phyloP scores from a whole-genome alignment of 768 basidiomycete genomes.

The Hysterangium stoloniferum region DNA sequence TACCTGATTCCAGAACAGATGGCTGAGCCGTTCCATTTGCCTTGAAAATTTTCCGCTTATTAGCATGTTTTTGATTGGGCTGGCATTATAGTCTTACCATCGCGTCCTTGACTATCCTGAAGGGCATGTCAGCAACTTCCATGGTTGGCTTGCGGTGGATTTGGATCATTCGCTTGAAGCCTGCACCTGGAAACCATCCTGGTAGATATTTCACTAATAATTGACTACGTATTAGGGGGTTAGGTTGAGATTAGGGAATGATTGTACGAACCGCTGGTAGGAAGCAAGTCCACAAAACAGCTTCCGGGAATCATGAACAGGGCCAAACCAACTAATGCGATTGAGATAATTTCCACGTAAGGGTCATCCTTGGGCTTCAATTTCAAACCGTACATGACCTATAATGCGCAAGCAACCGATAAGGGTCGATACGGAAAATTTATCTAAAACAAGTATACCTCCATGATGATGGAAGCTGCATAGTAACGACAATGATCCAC shows the following conservation, averaged over 20 bases:
- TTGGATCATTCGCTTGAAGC: conserved; percentile 8
- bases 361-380: conserved; percentile 32
- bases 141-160: too few relatives aligned
- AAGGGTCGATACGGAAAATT: background rate
- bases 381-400: conserved; percentile 34
- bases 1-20: background rate
- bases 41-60: background rate
- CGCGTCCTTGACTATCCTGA: conserved; percentile 20
- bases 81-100: conserved; percentile 31
- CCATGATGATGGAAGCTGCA: background rate
- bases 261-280: conserved; percentile 9
- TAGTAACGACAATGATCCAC: conserved; percentile 31
- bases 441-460: background rate
- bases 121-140: background rate
- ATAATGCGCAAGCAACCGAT: conserved; percentile 33
- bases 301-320: conserved; percentile 27
- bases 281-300: conserved; percentile 13
- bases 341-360: conserved; percentile 34
- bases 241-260: background rate
- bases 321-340: conserved; percentile 29
- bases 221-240: background rate
- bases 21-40: background rate
- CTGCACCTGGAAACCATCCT: conserved; percentile 15
- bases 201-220: conserved; percentile 12
- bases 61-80: background rate